Percentiles rank a stretch among this genome's conserved stretches.
Conservation (phyloP, 2,329 filamentous ascomycete species). For the Ophiosphaerella narmari region DNA sequence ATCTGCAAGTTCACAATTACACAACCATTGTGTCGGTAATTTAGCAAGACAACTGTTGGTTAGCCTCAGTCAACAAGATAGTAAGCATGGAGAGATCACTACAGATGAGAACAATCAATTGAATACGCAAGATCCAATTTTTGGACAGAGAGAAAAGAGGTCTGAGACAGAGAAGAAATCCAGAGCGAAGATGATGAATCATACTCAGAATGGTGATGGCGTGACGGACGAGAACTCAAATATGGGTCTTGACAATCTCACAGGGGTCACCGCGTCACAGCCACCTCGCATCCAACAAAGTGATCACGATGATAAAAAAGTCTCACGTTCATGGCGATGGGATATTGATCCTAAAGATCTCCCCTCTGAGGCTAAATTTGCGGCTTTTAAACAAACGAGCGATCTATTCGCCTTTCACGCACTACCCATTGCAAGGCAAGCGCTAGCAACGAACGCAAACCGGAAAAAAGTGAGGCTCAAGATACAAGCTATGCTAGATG, state of each 20-base stretch:
- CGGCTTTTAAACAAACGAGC: conserved; percentile 14
- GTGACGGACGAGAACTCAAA: not conserved
- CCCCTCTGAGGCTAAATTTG: not conserved
- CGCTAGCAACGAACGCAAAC: conserved; percentile 12
- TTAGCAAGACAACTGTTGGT: conserved; percentile 6
- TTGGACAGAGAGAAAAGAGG: too few species aligned
- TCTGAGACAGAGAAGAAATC: too few species aligned
- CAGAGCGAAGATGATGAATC: too few species aligned
- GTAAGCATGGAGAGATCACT: not conserved
- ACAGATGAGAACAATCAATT: not conserved
- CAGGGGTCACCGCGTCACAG: not conserved
- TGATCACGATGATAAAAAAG: conserved; percentile 13
- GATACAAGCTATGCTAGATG: conserved; percentile 16
- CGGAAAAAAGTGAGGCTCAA: conserved; percentile 12
- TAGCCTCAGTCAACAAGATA: not conserved
- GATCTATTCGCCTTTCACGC: conserved; percentile 36
- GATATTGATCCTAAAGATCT: conserved; percentile 14
- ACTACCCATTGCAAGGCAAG: conserved; percentile 14
- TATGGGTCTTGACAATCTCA: not conserved
- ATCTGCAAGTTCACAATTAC: conserved; percentile 9
- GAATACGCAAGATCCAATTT: too few species aligned
- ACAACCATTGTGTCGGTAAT: conserved; percentile 4
- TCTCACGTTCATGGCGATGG: conserved; percentile 27
- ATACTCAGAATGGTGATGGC: not conserved
- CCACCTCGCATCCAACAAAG: not conserved